These are phyloP conservation scores for Camellia oleifera DNA, from an alignment of 179 eudicot genomes.

Conservation along the genomic window DNA sequence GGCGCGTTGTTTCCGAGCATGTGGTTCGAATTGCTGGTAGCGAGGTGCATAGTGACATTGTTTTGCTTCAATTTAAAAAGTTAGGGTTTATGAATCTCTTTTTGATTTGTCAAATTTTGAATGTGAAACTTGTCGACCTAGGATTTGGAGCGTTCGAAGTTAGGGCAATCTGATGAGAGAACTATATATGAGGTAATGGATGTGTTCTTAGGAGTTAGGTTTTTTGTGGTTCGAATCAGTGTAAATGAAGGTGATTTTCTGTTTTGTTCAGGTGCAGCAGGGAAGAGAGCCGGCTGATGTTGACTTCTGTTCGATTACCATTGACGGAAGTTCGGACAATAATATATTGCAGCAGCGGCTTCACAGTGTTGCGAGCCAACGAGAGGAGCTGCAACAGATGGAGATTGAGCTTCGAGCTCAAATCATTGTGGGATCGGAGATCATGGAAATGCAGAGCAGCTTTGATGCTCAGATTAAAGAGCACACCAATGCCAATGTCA, in stretches of 20 bases:
- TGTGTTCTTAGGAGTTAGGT: constrained; percentile 16
- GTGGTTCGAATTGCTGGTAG: constrained; percentile 43
- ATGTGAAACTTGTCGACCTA: constrained; percentile 22
- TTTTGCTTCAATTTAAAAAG: constrained; percentile 8
- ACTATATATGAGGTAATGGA: constrained; percentile 75
- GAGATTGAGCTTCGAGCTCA: constrained; percentile 85
- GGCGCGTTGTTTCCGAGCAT: constrained; percentile 81
- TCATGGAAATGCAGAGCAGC: constrained; percentile 55
- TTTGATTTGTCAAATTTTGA: constrained; percentile 10
- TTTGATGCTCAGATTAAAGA: constrained; percentile 73
- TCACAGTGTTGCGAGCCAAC: constrained; percentile 53
- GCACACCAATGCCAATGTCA: constrained; percentile 45
- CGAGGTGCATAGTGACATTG: constrained; percentile 39
- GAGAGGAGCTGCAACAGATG: constrained; percentile 77
- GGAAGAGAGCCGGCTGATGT: constrained; percentile 66
- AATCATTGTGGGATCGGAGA: constrained; percentile 65
- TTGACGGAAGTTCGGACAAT: constrained; percentile 54
- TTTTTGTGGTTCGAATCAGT: neutral
- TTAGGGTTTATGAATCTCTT: constrained; percentile 26
- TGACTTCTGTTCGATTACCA: constrained; percentile 62
- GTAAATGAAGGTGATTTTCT: constrained; percentile 23
- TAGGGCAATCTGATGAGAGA: constrained; percentile 81
- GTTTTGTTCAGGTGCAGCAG: constrained; percentile 69
- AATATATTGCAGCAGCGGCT: constrained; percentile 68
- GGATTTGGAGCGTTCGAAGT: constrained; percentile 70